These are phyloP conservation scores for Decorospora gaudefroyi DNA, from an alignment of 2,329 filamentous ascomycete species.

Conservation along the genomic window DNA sequence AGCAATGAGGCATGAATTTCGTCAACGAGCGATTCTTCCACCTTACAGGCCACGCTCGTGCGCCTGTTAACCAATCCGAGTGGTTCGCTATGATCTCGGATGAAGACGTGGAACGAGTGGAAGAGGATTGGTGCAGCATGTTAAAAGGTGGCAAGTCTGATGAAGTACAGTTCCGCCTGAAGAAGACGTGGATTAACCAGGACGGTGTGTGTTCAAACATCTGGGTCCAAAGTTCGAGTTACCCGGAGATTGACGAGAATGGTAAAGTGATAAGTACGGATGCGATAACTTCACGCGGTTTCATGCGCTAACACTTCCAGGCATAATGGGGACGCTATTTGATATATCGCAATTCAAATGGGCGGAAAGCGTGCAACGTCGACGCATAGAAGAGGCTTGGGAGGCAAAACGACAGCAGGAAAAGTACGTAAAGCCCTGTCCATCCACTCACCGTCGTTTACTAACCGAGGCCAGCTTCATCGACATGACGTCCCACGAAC, in stretches of 20 bases:
- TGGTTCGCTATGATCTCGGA: slow-evolving; percentile 28
- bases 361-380: slow-evolving; percentile 43
- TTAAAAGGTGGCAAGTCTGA: slow-evolving; percentile 21
- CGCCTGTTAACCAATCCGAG: slow-evolving; percentile 18
- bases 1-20: slow-evolving; percentile 30
- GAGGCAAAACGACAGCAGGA: slow-evolving; percentile 48
- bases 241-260: slow-evolving; percentile 29
- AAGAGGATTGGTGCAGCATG: slow-evolving; percentile 25
- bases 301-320: slow-evolving; percentile 4
- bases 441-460: neutral
- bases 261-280: slow-evolving; percentile 30
- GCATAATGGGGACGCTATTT: slow-evolving; percentile 44
- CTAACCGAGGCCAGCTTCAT: slow-evolving; percentile 32
- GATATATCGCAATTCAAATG: slow-evolving; percentile 48
- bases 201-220: slow-evolving; percentile 30
- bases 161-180: slow-evolving; percentile 32
- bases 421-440: slow-evolving; percentile 20
- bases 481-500: slow-evolving; percentile 48
- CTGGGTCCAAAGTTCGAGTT: slow-evolving; percentile 35
- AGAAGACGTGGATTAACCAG: slow-evolving; percentile 36
- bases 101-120: slow-evolving; percentile 25
- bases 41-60: slow-evolving; percentile 26
- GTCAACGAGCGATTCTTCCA: slow-evolving; percentile 40
- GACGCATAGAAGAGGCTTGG: slow-evolving; percentile 42
- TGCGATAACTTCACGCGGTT: no score